Base-by-base conservation (phyloP, 2,329 filamentous ascomycete species). In the Beauveria asiatica region DNA sequence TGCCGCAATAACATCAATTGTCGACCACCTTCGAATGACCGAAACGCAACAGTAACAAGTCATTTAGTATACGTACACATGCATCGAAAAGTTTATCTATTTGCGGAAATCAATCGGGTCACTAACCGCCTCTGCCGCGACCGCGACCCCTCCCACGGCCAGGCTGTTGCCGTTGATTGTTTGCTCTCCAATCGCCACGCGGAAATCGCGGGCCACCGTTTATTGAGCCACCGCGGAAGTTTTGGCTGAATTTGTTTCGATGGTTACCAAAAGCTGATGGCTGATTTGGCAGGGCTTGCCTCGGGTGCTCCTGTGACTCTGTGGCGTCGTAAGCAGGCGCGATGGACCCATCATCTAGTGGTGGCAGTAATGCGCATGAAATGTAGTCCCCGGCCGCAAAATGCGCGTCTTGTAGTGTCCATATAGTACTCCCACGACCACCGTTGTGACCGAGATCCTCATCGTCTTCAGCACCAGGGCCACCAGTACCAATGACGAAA, bases 321-420 rank as follows among this genome's bases (percentile, higher is more conserved):
- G n/a, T 54, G 27, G 57, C 57, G 44, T 54, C 50, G 41, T 59
- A 77, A n/a, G 81, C 76, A 10, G 88, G 84, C 48, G 86, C 86
- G 44, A 95, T 85, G 37, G 83, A 83, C 0, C 92, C 92, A 70
- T 93, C 88, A 37, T 83, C 76, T 27, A 89, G 75, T 1, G 90
- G 90, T 46, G 90, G 86, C 60, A 93, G 77, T 62, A 96, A 86
- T 5, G 90, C 89, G 70, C 90, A 93, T 61, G 88, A 87, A 45
- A 97, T 80, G 69, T 89, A 96, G 73, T 97, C 93, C 0, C 93
- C 93, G 63, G 94, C 88, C 11, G 96, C 88, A 68, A 96, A 96
- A 23, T 87, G 83, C 39, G 83, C 85, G 58, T 95, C 90, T 42
- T 80, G 80, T 37, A 97, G 75, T 9, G 89, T 92, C 75, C 88